phyloP scores from a whole-genome alignment of 768 basidiomycete species.

The Peribolospora kevripleyi region DNA sequence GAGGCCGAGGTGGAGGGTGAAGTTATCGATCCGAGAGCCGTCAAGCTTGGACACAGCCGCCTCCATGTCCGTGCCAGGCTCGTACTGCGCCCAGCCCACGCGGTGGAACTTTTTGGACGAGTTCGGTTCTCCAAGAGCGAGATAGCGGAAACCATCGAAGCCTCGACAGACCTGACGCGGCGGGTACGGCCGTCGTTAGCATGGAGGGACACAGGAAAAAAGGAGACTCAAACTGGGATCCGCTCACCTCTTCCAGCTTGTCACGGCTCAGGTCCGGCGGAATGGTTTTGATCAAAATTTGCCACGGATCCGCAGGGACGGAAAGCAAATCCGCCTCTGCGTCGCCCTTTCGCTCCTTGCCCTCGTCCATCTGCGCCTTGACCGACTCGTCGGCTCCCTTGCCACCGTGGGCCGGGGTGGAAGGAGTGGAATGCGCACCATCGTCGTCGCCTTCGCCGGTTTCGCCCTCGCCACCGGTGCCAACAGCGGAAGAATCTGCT shows the following conservation, averaged over 20 bases:
- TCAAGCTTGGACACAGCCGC: slow-evolving; percentile 45
- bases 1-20: slow-evolving; percentile 69
- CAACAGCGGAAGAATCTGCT: too few species aligned
- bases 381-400: background rate
- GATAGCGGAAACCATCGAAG: slow-evolving; percentile 58
- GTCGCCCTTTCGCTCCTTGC: background rate
- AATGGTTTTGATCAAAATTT: slow-evolving; percentile 8
- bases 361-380: background rate
- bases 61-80: slow-evolving; percentile 59
- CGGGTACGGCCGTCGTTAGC: background rate
- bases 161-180: slow-evolving; percentile 40
- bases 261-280: slow-evolving; percentile 3
- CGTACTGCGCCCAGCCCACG: slow-evolving; percentile 76
- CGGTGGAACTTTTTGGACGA: slow-evolving; percentile 86
- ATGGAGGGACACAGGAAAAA: background rate
- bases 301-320: slow-evolving; percentile 3
- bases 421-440: background rate
- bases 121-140: slow-evolving; percentile 73
- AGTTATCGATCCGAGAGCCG: slow-evolving; percentile 77
- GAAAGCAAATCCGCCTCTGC: slow-evolving; percentile 4
- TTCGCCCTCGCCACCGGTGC: background rate
- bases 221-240: too few species aligned
- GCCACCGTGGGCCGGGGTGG: background rate
- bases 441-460: background rate
- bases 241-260: slow-evolving; percentile 10